Evolutionary conservation across 1,284 basidiomycete species (phyloP).

Genomic region (Termitomyces sp.): DNA sequence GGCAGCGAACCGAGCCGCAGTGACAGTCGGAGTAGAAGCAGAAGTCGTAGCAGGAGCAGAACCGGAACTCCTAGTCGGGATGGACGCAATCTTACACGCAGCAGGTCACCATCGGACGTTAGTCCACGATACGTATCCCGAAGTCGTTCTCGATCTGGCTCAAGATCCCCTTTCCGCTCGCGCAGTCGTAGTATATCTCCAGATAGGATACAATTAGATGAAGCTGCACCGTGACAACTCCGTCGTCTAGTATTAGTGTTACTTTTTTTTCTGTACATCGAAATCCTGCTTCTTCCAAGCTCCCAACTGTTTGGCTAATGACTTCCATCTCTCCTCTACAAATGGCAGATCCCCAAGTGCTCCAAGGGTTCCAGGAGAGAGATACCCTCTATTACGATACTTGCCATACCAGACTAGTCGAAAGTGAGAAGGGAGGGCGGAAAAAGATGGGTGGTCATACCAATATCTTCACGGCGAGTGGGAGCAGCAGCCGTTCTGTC

Average conservation of each 20-base stretch:
- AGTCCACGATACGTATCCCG: constrained; percentile 39
- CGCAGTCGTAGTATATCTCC: constrained; percentile 58
- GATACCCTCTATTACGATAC: constrained; percentile 67
- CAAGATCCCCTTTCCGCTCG: constrained; percentile 42
- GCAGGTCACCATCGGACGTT: constrained; percentile 36
- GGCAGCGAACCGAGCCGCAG: constrained; percentile 26
- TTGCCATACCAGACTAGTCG: constrained; percentile 71
- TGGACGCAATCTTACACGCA: constrained; percentile 24
- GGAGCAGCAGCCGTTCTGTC: constrained; percentile 73
- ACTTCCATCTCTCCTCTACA: constrained; percentile 63
- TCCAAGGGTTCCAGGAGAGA: constrained; percentile 51
- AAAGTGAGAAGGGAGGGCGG: background rate
- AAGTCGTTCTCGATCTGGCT: constrained; percentile 37
- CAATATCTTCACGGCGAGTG: constrained; percentile 79
- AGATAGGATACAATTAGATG: constrained; percentile 44
- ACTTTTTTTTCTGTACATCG: constrained; percentile 38
- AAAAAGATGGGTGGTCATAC: constrained; percentile 39
- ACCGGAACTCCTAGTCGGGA: constrained; percentile 22
- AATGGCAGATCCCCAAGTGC: constrained; percentile 52
- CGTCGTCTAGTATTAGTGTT: constrained; percentile 8
- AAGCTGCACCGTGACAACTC: constrained; percentile 10
- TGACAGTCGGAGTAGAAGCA: constrained; percentile 24
- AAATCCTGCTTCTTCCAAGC: constrained; percentile 56
- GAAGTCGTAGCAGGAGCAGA: constrained; percentile 18
- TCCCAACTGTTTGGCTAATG: constrained; percentile 55